phyloP scores from a whole-genome alignment of 768 basidiomycete species.

The Gloeophyllum trabeum region DNA sequence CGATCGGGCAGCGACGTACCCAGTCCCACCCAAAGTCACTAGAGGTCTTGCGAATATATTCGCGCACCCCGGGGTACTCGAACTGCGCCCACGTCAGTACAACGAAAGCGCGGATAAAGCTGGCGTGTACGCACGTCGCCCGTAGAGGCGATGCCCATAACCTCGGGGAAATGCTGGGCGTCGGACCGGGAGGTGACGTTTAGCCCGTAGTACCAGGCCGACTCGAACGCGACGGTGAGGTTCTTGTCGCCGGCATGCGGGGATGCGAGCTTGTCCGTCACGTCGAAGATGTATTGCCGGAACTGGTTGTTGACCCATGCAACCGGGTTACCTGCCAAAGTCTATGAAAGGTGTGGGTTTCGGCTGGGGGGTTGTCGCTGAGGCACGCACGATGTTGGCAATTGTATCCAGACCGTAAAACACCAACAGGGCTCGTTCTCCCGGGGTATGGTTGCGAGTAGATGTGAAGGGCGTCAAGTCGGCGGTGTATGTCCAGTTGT shows the following conservation, averaged over 20 bases:
- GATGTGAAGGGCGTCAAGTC: conserved; percentile 32
- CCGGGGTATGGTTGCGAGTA: conserved; percentile 9
- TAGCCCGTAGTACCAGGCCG: conserved; percentile 39
- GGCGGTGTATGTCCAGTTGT: conserved; percentile 51
- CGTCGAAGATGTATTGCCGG: conserved; percentile 40
- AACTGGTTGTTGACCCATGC: conserved; percentile 52
- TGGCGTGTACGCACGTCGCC: no score
- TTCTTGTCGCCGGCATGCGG: conserved; percentile 25
- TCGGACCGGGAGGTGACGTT: conserved; percentile 41
- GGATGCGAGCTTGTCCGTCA: conserved; percentile 28
- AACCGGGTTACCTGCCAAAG: conserved; percentile 35
- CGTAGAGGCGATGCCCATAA: conserved; percentile 8
- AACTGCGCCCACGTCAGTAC: conserved; percentile 23
- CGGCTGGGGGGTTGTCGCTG: not conserved
- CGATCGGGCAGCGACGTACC: no score
- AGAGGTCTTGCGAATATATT: conserved; percentile 37
- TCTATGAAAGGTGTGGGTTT: conserved; percentile 18
- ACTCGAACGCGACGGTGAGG: conserved; percentile 39
- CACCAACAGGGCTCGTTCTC: conserved; percentile 29
- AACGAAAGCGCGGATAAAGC: not conserved
- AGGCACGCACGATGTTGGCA: conserved; percentile 36
- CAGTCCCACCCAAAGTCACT: conserved; percentile 57
- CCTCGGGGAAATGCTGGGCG: conserved; percentile 29
- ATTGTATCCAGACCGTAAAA: conserved; percentile 50
- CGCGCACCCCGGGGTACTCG: conserved; percentile 36